These are phyloP conservation scores for Paraphysoderma sedebokerense DNA, from an alignment of 371 early-diverging fungal species.

Conservation along the genomic window DNA sequence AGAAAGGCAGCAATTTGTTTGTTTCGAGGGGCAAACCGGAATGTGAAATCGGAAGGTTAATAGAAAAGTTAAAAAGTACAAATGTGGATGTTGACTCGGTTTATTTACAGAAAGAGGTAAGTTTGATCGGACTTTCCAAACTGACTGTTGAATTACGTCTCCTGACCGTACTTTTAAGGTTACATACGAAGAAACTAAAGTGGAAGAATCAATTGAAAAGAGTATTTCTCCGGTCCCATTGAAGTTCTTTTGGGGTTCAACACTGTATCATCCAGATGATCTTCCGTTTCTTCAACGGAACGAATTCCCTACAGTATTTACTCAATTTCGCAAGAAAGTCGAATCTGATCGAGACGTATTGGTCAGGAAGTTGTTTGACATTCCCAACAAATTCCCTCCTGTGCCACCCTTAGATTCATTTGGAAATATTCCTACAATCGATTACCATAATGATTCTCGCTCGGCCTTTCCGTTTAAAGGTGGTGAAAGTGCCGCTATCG, in stretches of 20 bases:
- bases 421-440: constrained; percentile 3
- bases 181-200: constrained; percentile 12
- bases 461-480: constrained; percentile 21
- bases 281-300: constrained; percentile 8
- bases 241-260: constrained; percentile 5
- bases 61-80: constrained; percentile 3
- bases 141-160: neutral
- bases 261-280: constrained; percentile 11
- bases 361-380: constrained; percentile 4
- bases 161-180: too few relatives aligned
- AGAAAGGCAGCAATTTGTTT: constrained; percentile 6
- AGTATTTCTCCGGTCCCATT: too few relatives aligned
- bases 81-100: constrained; percentile 4
- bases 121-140: neutral
- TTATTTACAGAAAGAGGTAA: constrained; percentile 14
- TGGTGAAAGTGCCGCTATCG: constrained; percentile 15
- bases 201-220: constrained; percentile 9
- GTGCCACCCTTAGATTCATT: constrained; percentile 5
- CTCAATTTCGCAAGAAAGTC: constrained; percentile 13
- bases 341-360: constrained; percentile 11
- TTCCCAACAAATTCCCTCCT: constrained; percentile 5
- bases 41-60: constrained; percentile 4
- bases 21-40: constrained; percentile 14
- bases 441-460: constrained; percentile 6
- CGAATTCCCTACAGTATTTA: constrained; percentile 13